Percentiles rank a stretch among this genome's conserved stretches.
Conservation (phyloP, 148 eudicot species). For the Heliamphora exappendiculata region DNA sequence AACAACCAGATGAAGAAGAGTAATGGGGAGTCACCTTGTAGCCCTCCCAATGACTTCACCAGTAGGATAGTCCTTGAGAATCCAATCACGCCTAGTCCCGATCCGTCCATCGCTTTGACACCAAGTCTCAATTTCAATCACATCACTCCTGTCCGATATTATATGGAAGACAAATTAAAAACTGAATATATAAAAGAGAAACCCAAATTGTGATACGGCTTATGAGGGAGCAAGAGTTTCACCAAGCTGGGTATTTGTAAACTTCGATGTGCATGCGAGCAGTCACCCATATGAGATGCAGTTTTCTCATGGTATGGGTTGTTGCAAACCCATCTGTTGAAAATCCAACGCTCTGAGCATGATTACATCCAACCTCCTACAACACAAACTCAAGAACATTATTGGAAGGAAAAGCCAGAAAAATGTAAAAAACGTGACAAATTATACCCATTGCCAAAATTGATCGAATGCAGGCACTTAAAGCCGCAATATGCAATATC, state of each 20-base stretch:
- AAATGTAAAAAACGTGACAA: not conserved
- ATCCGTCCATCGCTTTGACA: slow-evolving; percentile 93
- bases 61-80: slow-evolving; percentile 67
- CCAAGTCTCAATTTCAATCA: slow-evolving; percentile 98
- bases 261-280: slow-evolving; percentile 98
- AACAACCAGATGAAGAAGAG: not conserved
- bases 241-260: slow-evolving; percentile 89
- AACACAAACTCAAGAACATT: slow-evolving; percentile 17
- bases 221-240: slow-evolving; percentile 7
- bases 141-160: slow-evolving; percentile 61
- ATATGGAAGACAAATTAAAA: slow-evolving; percentile 10
- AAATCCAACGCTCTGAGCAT: slow-evolving; percentile 92
- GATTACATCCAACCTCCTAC: slow-evolving; percentile 97
- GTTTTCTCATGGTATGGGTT: slow-evolving; percentile 82
- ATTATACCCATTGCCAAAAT: not conserved
- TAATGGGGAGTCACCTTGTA: slow-evolving; percentile 46
- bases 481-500: not conserved
- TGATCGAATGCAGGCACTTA: not conserved
- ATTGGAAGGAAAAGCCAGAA: not conserved
- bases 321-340: slow-evolving; percentile 98
- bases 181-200: not conserved
- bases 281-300: slow-evolving; percentile 95
- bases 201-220: not conserved
- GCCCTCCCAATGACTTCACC: slow-evolving; percentile 94
- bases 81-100: slow-evolving; percentile 89